Evolutionary conservation across 352 stramenopile species (phyloP), one percentile per base, ranked within the genome.

Genomic region (Globisporangium sylvaticum): DNA sequence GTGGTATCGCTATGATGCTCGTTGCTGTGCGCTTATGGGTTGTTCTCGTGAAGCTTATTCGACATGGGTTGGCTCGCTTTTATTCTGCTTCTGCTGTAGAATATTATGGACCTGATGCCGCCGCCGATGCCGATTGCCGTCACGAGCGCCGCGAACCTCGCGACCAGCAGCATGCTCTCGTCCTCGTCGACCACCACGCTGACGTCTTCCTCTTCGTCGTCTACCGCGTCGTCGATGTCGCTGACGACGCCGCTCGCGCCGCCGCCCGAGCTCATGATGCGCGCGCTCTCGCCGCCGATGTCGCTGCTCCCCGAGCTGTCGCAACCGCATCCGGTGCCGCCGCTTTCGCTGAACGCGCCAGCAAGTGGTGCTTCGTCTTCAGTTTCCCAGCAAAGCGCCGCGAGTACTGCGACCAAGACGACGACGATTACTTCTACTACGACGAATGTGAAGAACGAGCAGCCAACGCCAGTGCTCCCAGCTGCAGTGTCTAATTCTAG

Each of bases 101-200:
- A 90, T 68, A 90, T 92, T 58, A 85, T 92, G 74, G 84, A 92
- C 66, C 67, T 92, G 58, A 90, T 92, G 34, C 84, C 84, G 29
- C 81, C 81, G 25, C 69, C 64, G 8, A 76, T 75, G 54, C 62
- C 73, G 57, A 64, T 66, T 50, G 42, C 18, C 14, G 53, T 54
- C 24, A 66, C 64, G 24, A 68, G 34, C 50, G 56, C 60, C 32
- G 59, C 53, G 54, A 62, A 57, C 5, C 63, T 24, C 22, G 52
- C 37, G 15, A 58, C 52, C 6, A 71, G 59, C 7, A 25, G 29
- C 10, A 52, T 67, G 52, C 62, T 52, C 8, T 37, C 57, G 12
- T 46, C 37, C 37, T 44, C 60, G 10, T 44, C 71, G 20, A 64
- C 58, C 4, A 31, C 46, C 46, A 65, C 58, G 4, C 10, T 42